These are phyloP conservation scores for Psidium friedrichsthalianum DNA, from an alignment of 345 rosid genomes.

Conservation along the genomic window DNA sequence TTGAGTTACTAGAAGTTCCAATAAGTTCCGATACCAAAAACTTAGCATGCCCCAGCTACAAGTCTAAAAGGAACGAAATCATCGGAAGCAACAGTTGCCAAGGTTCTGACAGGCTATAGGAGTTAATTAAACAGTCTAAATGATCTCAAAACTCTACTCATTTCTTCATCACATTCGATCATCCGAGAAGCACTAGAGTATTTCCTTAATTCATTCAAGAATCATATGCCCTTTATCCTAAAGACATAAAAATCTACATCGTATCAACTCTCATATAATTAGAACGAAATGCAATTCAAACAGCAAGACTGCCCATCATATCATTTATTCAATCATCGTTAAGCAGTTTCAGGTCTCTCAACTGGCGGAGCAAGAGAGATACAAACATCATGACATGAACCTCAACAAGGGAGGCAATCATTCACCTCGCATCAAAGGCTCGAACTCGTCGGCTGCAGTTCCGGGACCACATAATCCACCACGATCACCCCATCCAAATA, in stretches of 20 bases:
- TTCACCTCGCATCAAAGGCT: neutral
- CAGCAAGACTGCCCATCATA: neutral
- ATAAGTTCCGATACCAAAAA: neutral
- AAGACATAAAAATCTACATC: neutral
- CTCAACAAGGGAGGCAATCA: neutral
- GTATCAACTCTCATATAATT: neutral
- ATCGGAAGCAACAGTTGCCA: neutral
- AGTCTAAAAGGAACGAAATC: neutral
- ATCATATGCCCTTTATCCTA: neutral
- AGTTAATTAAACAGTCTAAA: neutral
- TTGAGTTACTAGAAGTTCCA: neutral
- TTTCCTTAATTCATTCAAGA: neutral
- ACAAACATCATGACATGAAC: neutral
- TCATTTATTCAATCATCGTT: neutral
- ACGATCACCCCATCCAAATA: conserved; percentile 50
- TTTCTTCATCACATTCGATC: neutral
- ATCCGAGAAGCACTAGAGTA: neutral
- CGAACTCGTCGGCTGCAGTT: neutral
- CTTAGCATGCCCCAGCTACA: neutral
- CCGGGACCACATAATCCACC: conserved; percentile 42
- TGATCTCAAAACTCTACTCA: neutral
- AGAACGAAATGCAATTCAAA: neutral
- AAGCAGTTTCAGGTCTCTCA: neutral
- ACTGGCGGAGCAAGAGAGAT: neutral
- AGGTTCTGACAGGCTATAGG: neutral